A percentile compares a stretch with the other conserved stretches of the same genome.
Evolutionary conservation across 768 basidiomycete genomes (phyloP).

Genomic region (Multifurca ochricompacta): DNA sequence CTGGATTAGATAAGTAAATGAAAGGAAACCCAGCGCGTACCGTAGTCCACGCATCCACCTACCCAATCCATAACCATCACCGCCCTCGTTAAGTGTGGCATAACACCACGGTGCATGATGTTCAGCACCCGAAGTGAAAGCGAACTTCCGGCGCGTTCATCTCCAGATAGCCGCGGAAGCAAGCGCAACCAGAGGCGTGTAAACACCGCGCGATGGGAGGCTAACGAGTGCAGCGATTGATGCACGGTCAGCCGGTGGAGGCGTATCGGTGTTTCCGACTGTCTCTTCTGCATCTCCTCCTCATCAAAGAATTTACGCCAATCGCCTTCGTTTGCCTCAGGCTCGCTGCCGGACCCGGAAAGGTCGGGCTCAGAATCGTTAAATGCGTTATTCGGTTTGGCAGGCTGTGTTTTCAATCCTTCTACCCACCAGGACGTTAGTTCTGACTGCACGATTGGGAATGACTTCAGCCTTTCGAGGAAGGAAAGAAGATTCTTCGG

Average conservation of each 20-base stretch:
- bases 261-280: slow-evolving; percentile 36
- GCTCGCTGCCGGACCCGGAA: slow-evolving; percentile 28
- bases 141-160: slow-evolving; percentile 30
- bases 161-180: slow-evolving; percentile 47
- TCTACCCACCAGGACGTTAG: slow-evolving; percentile 75
- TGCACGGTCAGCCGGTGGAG: slow-evolving; percentile 62
- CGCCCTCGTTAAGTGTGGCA: slow-evolving; percentile 76
- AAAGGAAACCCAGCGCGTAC: slow-evolving; percentile 33
- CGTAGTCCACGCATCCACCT: slow-evolving; percentile 72
- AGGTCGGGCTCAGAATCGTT: slow-evolving; percentile 11
- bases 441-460: slow-evolving; percentile 63
- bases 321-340: slow-evolving; percentile 42
- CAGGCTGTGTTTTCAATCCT: slow-evolving; percentile 52
- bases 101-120: slow-evolving; percentile 73
- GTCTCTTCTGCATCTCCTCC: slow-evolving; percentile 31
- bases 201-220: slow-evolving; percentile 75
- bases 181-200: slow-evolving; percentile 74
- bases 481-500: slow-evolving; percentile 51
- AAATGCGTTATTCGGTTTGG: slow-evolving; percentile 33
- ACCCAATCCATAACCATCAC: slow-evolving; percentile 91
- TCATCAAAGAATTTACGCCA: slow-evolving; percentile 86
- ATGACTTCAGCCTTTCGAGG: slow-evolving; percentile 60
- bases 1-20: not conserved
- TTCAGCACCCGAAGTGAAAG: slow-evolving; percentile 55
- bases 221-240: slow-evolving; percentile 66